Conservation (phyloP, 140 eudicot genomes). For the Erigeron philadelphicus region DNA sequence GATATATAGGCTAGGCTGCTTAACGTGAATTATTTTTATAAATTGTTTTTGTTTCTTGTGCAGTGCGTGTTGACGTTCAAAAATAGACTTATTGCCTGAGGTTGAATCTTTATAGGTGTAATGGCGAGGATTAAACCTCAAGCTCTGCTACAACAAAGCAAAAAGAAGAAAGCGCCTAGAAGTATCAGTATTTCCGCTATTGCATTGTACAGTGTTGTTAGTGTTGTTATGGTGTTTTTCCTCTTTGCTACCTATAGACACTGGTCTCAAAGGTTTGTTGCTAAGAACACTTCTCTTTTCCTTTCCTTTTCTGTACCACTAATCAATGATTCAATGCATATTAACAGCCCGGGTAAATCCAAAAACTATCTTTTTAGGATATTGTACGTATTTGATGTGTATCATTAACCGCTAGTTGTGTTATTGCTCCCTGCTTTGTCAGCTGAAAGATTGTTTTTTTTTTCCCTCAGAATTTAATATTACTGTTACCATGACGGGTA, state of each 20-base stretch:
- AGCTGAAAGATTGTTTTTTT: no score
- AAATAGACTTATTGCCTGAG: neutral
- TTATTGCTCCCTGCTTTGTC: no score
- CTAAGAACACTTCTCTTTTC: neutral
- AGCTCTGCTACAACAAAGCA: conserved; percentile 91
- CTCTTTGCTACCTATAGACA: conserved; percentile 65
- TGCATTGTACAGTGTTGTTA: conserved; percentile 51
- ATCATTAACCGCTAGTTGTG: no score
- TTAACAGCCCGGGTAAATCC: neutral
- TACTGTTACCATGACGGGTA: neutral
- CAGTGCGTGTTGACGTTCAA: conserved; percentile 14
- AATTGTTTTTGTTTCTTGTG: conserved; percentile 14
- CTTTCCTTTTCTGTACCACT: neutral
- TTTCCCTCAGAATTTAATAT: neutral
- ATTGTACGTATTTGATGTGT: neutral
- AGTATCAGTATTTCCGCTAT: conserved; percentile 55
- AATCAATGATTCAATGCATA: neutral
- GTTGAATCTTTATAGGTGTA: conserved; percentile 27
- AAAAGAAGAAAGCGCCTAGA: conserved; percentile 92
- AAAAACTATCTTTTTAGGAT: neutral
- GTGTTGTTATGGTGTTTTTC: conserved; percentile 62
- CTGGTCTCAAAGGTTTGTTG: conserved; percentile 71
- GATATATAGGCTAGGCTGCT: no score
- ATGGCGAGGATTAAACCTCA: conserved; percentile 98
- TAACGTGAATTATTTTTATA: no score